These are phyloP conservation scores for Danielia reshetovae DNA, from an alignment of 805 yeast species.

Conservation along the genomic window DNA sequence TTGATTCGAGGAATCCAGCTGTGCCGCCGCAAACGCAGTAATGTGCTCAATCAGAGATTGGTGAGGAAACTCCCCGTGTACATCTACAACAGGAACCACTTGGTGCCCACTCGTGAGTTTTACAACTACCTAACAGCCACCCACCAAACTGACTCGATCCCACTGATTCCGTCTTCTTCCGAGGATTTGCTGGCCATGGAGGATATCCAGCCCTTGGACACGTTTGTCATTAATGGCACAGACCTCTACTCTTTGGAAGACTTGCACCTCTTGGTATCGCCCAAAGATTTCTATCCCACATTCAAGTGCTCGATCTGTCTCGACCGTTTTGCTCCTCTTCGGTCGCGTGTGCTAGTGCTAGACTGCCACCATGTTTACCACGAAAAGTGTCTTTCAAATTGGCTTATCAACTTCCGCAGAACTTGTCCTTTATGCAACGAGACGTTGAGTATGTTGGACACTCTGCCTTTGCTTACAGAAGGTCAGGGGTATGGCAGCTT, in stretches of 20 bases:
- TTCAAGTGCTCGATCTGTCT: conserved; percentile 60
- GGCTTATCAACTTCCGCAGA: conserved; percentile 53
- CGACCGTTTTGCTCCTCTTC: conserved; percentile 46
- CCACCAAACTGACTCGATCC: conserved; percentile 20
- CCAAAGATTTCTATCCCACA: conserved; percentile 20
- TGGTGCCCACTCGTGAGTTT: conserved; percentile 24
- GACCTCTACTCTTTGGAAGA: conserved; percentile 6
- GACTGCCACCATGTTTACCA: conserved; percentile 64
- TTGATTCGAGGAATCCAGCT: conserved; percentile 27
- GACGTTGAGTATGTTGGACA: conserved; percentile 4
- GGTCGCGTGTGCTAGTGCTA: conserved; percentile 46
- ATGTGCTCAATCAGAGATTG: conserved; percentile 25
- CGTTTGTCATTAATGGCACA: conserved; percentile 6
- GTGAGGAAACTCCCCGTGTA: conserved; percentile 37
- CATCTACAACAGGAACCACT: conserved; percentile 33
- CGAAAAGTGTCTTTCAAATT: conserved; percentile 52
- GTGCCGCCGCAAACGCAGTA: conserved; percentile 23
- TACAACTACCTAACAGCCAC: conserved; percentile 30
- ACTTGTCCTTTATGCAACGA: conserved; percentile 58
- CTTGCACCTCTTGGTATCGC: conserved; percentile 7
- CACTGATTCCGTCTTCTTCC: conserved; percentile 12
- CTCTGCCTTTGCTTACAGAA: conserved; percentile 1
- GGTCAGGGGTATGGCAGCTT: conserved; percentile 7
- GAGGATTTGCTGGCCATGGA: conserved; percentile 6
- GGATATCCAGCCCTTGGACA: neutral